A percentile compares a stretch with the other conserved stretches of the same genome.
These are phyloP conservation scores for Suillus spraguei DNA, from an alignment of 768 basidiomycete species.

Conservation along the genomic window DNA sequence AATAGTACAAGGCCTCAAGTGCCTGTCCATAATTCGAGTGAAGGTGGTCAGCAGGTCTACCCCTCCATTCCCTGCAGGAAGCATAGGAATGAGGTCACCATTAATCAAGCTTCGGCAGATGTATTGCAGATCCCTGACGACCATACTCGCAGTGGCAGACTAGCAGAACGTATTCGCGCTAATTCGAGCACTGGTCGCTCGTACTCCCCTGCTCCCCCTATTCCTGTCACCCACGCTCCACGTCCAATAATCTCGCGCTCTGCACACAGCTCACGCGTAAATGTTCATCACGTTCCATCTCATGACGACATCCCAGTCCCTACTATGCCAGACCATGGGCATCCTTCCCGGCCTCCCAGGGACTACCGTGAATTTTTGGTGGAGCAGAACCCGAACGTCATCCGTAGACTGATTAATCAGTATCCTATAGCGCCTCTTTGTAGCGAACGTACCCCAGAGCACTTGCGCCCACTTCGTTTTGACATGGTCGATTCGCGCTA, in stretches of 20 bases:
- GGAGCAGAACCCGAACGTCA: background rate
- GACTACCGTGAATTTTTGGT: background rate
- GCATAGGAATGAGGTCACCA: background rate
- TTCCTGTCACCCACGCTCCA: background rate
- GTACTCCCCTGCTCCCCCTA: background rate
- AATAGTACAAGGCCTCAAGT: background rate
- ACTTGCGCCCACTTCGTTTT: constrained; percentile 15
- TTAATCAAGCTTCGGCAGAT: background rate
- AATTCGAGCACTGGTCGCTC: background rate
- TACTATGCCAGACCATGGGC: background rate
- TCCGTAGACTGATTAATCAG: constrained; percentile 6
- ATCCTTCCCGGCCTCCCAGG: background rate
- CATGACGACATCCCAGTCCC: background rate
- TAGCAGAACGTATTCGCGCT: constrained; percentile 9
- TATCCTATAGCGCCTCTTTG: constrained; percentile 10
- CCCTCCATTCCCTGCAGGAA: constrained; percentile 6
- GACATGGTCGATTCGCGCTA: constrained; percentile 11
- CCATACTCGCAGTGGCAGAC: constrained; percentile 7
- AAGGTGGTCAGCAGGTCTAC: background rate
- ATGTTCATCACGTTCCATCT: constrained; percentile 5
- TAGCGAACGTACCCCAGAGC: constrained; percentile 3
- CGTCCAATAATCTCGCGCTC: constrained; percentile 8
- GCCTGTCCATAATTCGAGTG: background rate
- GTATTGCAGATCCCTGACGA: background rate
- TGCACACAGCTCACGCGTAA: constrained; percentile 5